Percentiles rank a stretch among this genome's conserved stretches.
Conservation (phyloP, 2,329 filamentous ascomycete genomes). For the Fusarium nurragi region DNA sequence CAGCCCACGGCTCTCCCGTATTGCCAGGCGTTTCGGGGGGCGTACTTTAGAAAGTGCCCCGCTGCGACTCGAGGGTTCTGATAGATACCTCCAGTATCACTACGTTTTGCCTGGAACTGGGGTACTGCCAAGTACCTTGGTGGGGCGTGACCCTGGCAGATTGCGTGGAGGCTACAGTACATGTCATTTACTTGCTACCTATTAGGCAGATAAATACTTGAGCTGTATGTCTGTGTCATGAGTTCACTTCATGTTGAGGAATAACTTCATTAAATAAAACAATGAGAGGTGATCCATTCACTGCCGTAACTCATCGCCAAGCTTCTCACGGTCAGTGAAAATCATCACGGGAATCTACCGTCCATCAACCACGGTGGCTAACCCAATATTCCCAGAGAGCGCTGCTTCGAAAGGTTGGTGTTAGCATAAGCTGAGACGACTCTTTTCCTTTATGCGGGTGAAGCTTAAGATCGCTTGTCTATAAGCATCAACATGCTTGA, state of each 20-base stretch:
- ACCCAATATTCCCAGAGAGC: background rate
- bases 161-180: constrained; percentile 33
- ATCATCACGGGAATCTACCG: constrained; percentile 15
- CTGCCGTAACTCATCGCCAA: too few species aligned
- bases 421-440: too few species aligned
- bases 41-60: constrained; percentile 15
- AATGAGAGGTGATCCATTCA: too few species aligned
- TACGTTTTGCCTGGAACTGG: accelerated
- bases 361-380: background rate
- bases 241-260: background rate
- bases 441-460: too few species aligned
- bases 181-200: background rate
- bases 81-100: background rate
- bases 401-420: too few species aligned
- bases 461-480: too few species aligned
- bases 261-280: too few species aligned
- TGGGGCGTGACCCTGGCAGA: constrained; percentile 18
- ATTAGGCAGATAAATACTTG: background rate
- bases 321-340: background rate
- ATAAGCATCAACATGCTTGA: too few species aligned
- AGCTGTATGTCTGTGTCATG: background rate
- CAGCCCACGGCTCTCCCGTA: constrained; percentile 18
- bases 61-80: background rate
- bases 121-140: constrained; percentile 12
- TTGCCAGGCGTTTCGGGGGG: constrained; percentile 29